Conservation (phyloP, 148 eudicot species). For the Rhododendron ovatum region DNA sequence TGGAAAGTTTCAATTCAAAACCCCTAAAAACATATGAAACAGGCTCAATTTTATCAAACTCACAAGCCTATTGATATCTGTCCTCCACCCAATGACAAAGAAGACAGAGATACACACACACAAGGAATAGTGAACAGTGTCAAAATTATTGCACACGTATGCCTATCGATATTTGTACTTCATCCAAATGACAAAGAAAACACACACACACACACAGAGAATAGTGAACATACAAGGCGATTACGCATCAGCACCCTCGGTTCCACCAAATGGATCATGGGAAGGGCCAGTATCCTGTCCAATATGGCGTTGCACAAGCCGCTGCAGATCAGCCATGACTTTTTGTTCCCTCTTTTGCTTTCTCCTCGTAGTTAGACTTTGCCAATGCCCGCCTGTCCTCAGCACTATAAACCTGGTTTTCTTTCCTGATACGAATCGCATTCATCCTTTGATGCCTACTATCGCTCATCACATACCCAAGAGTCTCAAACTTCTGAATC, state of each 20-base stretch:
- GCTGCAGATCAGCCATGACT: constrained; percentile 91
- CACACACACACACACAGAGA: background rate
- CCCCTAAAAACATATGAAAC: background rate
- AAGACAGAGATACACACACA: background rate
- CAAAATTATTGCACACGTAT: background rate
- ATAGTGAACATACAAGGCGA: constrained; percentile 15
- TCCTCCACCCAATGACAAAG: background rate
- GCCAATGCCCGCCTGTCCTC: constrained; percentile 97
- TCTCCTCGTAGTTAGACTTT: constrained; percentile 95
- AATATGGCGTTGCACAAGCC: constrained; percentile 82
- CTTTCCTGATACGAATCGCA: constrained; percentile 98
- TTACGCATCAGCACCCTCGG: constrained; percentile 61
- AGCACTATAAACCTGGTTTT: constrained; percentile 99
- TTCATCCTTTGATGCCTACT: constrained; percentile 99
- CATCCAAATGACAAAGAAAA: background rate
- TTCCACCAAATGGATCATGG: constrained; percentile 86
- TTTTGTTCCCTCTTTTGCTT: constrained; percentile 86
- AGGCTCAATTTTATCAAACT: background rate
- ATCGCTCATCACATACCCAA: constrained; percentile 99
- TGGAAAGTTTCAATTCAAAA: background rate
- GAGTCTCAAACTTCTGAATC: constrained; percentile 72
- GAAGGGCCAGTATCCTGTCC: constrained; percentile 75
- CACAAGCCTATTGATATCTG: background rate
- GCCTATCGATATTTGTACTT: background rate
- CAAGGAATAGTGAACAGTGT: background rate